Base-by-base conservation (phyloP, 345 rosid genomes). In the Brassica cretica region DNA sequence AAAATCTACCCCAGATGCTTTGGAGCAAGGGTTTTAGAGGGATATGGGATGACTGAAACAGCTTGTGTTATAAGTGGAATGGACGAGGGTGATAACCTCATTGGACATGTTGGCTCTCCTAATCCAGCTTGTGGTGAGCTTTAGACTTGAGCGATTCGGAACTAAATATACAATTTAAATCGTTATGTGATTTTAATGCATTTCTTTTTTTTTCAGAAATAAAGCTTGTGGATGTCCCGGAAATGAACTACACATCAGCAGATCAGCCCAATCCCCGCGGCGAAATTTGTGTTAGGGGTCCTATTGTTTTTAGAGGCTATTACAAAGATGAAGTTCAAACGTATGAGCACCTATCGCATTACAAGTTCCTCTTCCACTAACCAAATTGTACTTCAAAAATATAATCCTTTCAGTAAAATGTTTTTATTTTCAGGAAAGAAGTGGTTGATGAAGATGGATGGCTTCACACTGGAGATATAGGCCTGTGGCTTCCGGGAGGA, bases 401-500 rank as follows among this genome's bases (percentile, higher is more conserved):
- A 24, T 25, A 71, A 63, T 68, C 9, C 46, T 55, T 71, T 67
- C 72, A 49, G 63, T 58, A 65, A 58, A 64, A 37, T 63, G 73
- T 27, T 41, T 70, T 1, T 70, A 33, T 66, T 78, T 70, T 83
- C 87, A 95, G 99, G 89, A 89, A 85, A 87, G 96, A 95, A 80
- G 93, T 88, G 56, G 66, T 91, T 58, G 97, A 93, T 86, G 97
- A 87, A 77, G 97, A 89, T 35, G 94, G 94, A 77, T 93, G 99
- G 99, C 87, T 95, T 78, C 99, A 93, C 76, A 89, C 99, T 2
- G 99, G 99, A 78, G 99, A 93, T 66, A 89, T 95, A 56, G 99
- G 98, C 60, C 86, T 82, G 76, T 95, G 99, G 99, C 71, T 91
- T 16, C 86, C 89, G 8, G 94, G 94, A 70, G 99, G 99, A 70